These are phyloP conservation scores for Barnettozyma hawaiiensis DNA, from an alignment of 1,139 yeast genomes.

Conservation along the genomic window DNA sequence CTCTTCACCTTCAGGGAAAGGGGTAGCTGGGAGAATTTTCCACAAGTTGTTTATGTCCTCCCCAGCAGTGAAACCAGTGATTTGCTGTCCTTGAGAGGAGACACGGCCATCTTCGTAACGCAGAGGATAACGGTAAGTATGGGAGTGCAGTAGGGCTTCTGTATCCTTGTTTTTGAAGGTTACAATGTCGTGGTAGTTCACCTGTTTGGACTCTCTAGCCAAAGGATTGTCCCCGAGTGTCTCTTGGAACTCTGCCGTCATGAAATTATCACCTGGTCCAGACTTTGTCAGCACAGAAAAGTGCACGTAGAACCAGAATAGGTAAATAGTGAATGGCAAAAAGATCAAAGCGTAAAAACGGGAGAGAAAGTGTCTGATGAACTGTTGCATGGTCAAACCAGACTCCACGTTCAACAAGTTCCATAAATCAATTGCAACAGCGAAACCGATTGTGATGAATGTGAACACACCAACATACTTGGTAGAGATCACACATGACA, in stretches of 20 bases:
- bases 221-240: slow-evolving; percentile 78
- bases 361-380: slow-evolving; percentile 68
- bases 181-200: slow-evolving; percentile 69
- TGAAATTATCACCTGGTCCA: slow-evolving; percentile 94
- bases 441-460: slow-evolving; percentile 77
- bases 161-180: slow-evolving; percentile 78
- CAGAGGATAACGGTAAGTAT: slow-evolving; percentile 65
- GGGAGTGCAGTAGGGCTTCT: slow-evolving; percentile 76
- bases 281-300: slow-evolving; percentile 74
- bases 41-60: slow-evolving; percentile 73
- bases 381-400: slow-evolving; percentile 57
- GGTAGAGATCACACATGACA: slow-evolving; percentile 88
- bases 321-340: slow-evolving; percentile 74
- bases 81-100: slow-evolving; percentile 94
- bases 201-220: slow-evolving; percentile 63
- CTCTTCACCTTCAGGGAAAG: slow-evolving; percentile 34
- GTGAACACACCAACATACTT: slow-evolving; percentile 95
- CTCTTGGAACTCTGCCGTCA: slow-evolving; percentile 92
- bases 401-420: slow-evolving; percentile 63
- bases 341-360: slow-evolving; percentile 69
- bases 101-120: slow-evolving; percentile 96
- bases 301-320: slow-evolving; percentile 93
- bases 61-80: slow-evolving; percentile 55
- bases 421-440: slow-evolving; percentile 87
- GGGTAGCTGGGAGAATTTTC: slow-evolving; percentile 72